Evolutionary conservation across 2,329 filamentous ascomycete genomes (phyloP).

Genomic region (Orbilia ellipsospora): DNA sequence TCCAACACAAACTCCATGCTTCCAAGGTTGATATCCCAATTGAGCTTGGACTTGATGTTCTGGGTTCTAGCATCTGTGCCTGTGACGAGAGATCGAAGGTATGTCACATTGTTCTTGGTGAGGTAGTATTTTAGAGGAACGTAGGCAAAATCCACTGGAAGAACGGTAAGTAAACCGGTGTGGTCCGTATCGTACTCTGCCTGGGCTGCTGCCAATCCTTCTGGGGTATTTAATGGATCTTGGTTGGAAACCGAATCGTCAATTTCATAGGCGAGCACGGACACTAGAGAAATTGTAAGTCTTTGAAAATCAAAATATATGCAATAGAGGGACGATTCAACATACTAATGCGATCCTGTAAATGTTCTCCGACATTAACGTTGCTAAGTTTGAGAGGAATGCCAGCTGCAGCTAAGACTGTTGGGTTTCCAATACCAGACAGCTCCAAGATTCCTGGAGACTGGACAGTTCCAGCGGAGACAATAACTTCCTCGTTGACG

Average conservation of each 20-base stretch:
- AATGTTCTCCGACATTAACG: slow-evolving; percentile 66
- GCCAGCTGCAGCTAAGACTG: slow-evolving; percentile 63
- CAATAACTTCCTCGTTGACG: slow-evolving; percentile 68
- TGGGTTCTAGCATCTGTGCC: slow-evolving; percentile 52
- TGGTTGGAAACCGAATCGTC: slow-evolving; percentile 64
- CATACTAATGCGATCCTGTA: slow-evolving; percentile 65
- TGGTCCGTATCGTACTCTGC: slow-evolving; percentile 60
- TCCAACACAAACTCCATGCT: slow-evolving; percentile 68
- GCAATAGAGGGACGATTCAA: slow-evolving; percentile 14
- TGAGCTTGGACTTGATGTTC: slow-evolving; percentile 60
- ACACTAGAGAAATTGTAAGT: slow-evolving; percentile 60
- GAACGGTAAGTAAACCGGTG: slow-evolving; percentile 63
- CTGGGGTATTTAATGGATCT: slow-evolving; percentile 61
- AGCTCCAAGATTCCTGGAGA: slow-evolving; percentile 71
- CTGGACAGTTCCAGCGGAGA: slow-evolving; percentile 70
- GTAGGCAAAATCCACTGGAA: slow-evolving; percentile 65
- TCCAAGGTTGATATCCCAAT: slow-evolving; percentile 61
- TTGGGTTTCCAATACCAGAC: slow-evolving; percentile 69
- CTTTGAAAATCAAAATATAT: neutral
- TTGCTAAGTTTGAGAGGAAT: slow-evolving; percentile 64
- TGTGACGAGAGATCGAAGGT: slow-evolving; percentile 4
- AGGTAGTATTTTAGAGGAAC: slow-evolving; percentile 61
- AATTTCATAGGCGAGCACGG: slow-evolving; percentile 65
- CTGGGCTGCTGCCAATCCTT: slow-evolving; percentile 59
- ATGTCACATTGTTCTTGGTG: slow-evolving; percentile 1